Conservation (phyloP, 1,284 basidiomycete species). For the Austroboletus olivaceoglutinosus region DNA sequence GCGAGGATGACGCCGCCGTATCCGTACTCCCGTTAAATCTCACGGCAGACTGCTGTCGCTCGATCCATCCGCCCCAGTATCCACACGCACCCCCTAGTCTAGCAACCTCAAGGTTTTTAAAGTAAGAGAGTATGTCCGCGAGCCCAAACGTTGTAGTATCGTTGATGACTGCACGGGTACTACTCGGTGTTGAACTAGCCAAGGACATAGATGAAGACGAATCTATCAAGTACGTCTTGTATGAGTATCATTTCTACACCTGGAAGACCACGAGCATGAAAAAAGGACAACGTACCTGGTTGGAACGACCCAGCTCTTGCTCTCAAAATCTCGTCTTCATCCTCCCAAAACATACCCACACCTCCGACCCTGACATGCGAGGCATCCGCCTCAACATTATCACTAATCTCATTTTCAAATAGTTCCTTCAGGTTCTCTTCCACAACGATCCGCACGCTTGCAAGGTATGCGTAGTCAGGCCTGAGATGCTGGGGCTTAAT, state of each 20-base stretch:
- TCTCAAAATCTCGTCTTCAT: conserved; percentile 21
- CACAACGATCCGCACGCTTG: conserved; percentile 38
- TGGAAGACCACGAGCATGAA: not conserved
- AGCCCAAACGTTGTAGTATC: conserved; percentile 4
- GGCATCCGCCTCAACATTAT: not conserved
- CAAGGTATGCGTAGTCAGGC: conserved; percentile 42
- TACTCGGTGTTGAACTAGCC: no score
- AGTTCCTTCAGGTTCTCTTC: conserved; percentile 39
- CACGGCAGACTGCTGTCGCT: conserved; percentile 1
- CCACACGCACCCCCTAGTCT: conserved; percentile 47
- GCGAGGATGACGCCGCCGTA: not conserved
- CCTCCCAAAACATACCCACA: conserved; percentile 28
- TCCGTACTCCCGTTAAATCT: not conserved
- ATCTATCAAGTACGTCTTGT: not conserved
- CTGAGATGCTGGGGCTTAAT: conserved; percentile 35
- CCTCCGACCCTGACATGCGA: conserved; percentile 3
- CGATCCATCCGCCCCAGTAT: conserved; percentile 37
- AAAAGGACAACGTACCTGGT: conserved; percentile 3
- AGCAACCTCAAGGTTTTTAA: conserved; percentile 44
- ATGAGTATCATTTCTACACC: not conserved
- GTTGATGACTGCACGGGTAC: not conserved
- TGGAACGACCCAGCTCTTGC: not conserved
- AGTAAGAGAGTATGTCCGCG: conserved; percentile 33
- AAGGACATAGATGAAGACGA: not conserved
- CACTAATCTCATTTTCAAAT: conserved; percentile 1